Conservation (phyloP, 805 yeast genomes). For the Teunomyces tritomae region DNA sequence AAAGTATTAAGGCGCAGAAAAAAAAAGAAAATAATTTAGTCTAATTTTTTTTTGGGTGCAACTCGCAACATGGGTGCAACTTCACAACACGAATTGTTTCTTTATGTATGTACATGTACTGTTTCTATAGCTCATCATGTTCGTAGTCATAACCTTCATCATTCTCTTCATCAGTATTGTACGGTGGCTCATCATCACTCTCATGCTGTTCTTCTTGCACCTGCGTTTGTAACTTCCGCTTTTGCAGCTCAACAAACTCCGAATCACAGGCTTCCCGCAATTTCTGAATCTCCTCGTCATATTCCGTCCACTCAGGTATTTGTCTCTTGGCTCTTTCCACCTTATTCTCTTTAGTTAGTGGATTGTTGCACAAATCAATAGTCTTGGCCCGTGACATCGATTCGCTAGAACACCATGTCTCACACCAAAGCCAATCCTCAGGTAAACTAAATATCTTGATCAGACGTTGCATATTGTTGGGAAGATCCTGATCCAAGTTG, state of each 20-base stretch:
- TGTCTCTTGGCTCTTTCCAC: constrained; percentile 71
- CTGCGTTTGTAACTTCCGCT: constrained; percentile 2
- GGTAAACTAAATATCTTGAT: constrained; percentile 72
- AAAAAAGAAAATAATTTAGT: background rate
- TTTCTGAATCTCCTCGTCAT: constrained; percentile 53
- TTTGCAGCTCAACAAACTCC: background rate
- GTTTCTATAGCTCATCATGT: constrained; percentile 6
- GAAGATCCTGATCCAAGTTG: constrained; percentile 87
- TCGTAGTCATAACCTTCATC: constrained; percentile 4
- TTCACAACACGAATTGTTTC: background rate
- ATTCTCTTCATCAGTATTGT: background rate
- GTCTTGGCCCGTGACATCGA: constrained; percentile 63
- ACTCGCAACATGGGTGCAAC: background rate
- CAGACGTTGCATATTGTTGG: constrained; percentile 75
- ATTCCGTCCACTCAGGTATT: constrained; percentile 72
- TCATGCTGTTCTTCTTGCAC: constrained; percentile 1
- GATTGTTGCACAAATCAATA: constrained; percentile 82
- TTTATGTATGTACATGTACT: too few relatives aligned
- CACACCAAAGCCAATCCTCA: constrained; percentile 91
- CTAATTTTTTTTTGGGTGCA: background rate
- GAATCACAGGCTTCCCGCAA: constrained; percentile 13
- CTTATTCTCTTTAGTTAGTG: constrained; percentile 76
- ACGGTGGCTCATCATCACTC: constrained; percentile 6
- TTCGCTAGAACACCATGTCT: constrained; percentile 82
- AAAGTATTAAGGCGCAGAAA: background rate